Evolutionary conservation across 176 grass and related monocot genomes (phyloP).

Genomic region (Elymus sibiricus): DNA sequence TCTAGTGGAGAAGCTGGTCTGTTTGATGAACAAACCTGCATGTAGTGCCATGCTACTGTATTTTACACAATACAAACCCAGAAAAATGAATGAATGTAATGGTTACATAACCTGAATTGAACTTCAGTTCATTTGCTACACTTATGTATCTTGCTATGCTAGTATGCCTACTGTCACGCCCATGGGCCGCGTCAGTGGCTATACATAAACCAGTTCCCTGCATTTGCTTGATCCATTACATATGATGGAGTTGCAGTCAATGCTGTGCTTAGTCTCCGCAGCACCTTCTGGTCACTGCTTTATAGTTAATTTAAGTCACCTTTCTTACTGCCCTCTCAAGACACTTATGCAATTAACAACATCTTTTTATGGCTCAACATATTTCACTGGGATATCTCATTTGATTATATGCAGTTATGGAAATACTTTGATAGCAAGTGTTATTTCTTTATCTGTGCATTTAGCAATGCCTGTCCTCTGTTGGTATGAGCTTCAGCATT

Average conservation of each 20-base stretch:
- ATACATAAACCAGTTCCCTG: not conserved
- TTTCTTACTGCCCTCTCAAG: not conserved
- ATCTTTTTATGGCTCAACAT: not conserved
- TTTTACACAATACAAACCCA: not conserved
- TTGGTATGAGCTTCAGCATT: conserved; percentile 2
- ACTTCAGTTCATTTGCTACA: not conserved
- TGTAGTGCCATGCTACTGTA: not conserved
- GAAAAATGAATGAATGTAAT: not conserved
- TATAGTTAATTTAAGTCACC: not conserved
- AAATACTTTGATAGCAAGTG: not conserved
- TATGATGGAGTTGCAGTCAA: not conserved
- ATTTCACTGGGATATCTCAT: not conserved
- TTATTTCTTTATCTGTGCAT: not conserved
- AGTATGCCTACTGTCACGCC: not conserved
- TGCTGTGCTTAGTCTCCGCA: not conserved
- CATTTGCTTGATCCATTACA: not conserved
- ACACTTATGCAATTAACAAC: not conserved
- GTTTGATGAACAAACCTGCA: not conserved
- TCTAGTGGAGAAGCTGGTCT: not conserved
- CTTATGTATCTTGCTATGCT: not conserved
- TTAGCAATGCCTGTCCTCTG: not conserved
- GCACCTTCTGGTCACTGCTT: not conserved
- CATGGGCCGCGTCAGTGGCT: not conserved
- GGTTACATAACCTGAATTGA: not conserved
- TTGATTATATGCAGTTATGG: not conserved